phyloP scores from a whole-genome alignment of 164 flowering plant species.

The Chimonanthus praecox region DNA sequence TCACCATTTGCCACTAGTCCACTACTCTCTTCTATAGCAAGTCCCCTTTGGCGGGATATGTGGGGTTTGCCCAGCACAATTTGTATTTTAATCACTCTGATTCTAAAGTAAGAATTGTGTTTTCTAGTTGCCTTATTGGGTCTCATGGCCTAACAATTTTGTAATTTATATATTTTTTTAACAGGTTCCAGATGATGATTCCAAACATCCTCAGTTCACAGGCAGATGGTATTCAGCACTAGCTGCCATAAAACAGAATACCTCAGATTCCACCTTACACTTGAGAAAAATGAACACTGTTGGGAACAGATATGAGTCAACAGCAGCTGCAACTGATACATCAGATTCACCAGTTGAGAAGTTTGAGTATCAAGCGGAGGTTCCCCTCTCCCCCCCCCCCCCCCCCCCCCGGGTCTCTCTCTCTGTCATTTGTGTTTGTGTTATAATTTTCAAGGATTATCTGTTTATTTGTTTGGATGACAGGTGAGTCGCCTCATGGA shows the following conservation, averaged over 20 bases:
- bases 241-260: constrained; percentile 17
- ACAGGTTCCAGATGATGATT: constrained; percentile 35
- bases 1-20: too few relatives aligned
- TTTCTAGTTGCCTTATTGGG: too few relatives aligned
- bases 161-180: background rate
- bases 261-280: constrained; percentile 12
- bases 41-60: too few relatives aligned
- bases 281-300: constrained; percentile 20
- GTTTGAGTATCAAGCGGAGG: constrained; percentile 97
- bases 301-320: constrained; percentile 63
- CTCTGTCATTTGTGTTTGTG: too few relatives aligned
- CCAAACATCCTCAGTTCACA: constrained; percentile 10
- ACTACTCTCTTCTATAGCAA: too few relatives aligned
- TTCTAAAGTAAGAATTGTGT: too few relatives aligned
- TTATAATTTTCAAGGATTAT: background rate
- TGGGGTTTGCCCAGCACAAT: too few relatives aligned
- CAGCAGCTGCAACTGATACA: constrained; percentile 66
- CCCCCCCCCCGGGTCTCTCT: background rate
- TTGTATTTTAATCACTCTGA: background rate
- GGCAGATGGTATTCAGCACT: constrained; percentile 46
- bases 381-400: constrained; percentile 1
- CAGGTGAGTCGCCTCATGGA: constrained; percentile 99
- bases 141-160: background rate
- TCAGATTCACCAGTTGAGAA: constrained; percentile 60
- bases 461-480: constrained; percentile 5